A percentile compares a stretch with the other conserved stretches of the same genome.
Evolutionary conservation across 2,329 filamentous ascomycete genomes (phyloP).

Genomic region (Aspergillus quadricinctus): DNA sequence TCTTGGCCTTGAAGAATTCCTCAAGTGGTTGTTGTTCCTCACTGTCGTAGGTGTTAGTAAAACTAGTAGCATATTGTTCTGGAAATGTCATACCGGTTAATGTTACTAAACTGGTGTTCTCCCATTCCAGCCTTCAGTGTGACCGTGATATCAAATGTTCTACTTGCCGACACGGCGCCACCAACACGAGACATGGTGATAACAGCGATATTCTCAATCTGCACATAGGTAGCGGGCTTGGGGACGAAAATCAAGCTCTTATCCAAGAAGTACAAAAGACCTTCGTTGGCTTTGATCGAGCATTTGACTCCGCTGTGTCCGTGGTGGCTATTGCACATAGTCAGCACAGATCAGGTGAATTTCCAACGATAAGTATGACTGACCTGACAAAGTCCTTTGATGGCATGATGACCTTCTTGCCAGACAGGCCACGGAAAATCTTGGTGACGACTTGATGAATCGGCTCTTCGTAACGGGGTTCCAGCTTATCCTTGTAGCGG

Average conservation of each 20-base stretch:
- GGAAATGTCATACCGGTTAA: conserved; percentile 64
- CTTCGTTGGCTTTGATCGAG: conserved; percentile 99
- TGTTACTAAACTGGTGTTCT: conserved; percentile 97
- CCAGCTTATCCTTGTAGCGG: conserved; percentile 85
- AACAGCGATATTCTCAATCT: conserved; percentile 85
- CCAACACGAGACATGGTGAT: conserved; percentile 95
- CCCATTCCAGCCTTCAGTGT: conserved; percentile 80
- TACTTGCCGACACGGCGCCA: conserved; percentile 85
- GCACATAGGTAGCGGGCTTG: conserved; percentile 95
- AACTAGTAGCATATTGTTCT: background rate
- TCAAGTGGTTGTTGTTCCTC: conserved; percentile 97
- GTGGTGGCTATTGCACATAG: conserved; percentile 60
- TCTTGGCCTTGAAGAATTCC: conserved; percentile 94
- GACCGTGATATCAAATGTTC: conserved; percentile 96
- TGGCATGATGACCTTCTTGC: conserved; percentile 91
- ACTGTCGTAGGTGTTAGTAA: conserved; percentile 32
- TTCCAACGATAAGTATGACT: conserved; percentile 7
- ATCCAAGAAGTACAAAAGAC: conserved; percentile 93
- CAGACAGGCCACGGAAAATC: conserved; percentile 89
- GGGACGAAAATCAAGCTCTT: conserved; percentile 99
- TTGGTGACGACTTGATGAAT: conserved; percentile 91
- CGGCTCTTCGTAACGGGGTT: conserved; percentile 86
- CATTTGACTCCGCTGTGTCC: conserved; percentile 95
- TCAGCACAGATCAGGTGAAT: background rate
- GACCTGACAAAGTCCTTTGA: conserved; percentile 87